These are phyloP conservation scores for Tetraselmis striata DNA, from an alignment of 139 green algal species.

Conservation along the genomic window DNA sequence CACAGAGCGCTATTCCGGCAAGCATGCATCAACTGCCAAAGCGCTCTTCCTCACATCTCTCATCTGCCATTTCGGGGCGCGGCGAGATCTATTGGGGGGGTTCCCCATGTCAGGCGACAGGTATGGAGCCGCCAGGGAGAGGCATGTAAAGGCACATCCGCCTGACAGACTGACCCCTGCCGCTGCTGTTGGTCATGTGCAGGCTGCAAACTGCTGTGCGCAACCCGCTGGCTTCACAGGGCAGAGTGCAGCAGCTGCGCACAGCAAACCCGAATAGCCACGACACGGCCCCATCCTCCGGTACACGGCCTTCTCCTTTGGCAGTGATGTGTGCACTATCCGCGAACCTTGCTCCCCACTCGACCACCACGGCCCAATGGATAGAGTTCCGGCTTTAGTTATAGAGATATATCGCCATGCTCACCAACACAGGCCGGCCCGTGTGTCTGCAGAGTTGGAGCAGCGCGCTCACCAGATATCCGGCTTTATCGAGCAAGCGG, in stretches of 20 bases:
- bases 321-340: too few species aligned
- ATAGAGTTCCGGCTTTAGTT: background rate
- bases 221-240: background rate
- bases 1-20: background rate
- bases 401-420: background rate
- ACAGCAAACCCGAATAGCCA: background rate
- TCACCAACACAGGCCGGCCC: background rate
- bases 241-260: slow-evolving; percentile 22
- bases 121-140: too few species aligned
- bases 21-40: background rate
- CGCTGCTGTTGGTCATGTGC: background rate
- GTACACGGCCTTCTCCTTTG: too few species aligned
- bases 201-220: background rate
- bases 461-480: background rate
- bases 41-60: slow-evolving; percentile 53
- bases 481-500: background rate
- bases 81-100: slow-evolving; percentile 27
- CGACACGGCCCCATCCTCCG: background rate
- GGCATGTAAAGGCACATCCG: slow-evolving; percentile 15
- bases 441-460: background rate
- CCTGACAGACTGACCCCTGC: background rate
- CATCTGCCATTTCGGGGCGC: slow-evolving; percentile 52
- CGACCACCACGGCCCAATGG: too few species aligned
- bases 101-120: too few species aligned
- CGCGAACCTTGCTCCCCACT: too few species aligned